Evolutionary conservation across 2,329 filamentous ascomycete species (phyloP).

Genomic region (Aspergillus glaucus): DNA sequence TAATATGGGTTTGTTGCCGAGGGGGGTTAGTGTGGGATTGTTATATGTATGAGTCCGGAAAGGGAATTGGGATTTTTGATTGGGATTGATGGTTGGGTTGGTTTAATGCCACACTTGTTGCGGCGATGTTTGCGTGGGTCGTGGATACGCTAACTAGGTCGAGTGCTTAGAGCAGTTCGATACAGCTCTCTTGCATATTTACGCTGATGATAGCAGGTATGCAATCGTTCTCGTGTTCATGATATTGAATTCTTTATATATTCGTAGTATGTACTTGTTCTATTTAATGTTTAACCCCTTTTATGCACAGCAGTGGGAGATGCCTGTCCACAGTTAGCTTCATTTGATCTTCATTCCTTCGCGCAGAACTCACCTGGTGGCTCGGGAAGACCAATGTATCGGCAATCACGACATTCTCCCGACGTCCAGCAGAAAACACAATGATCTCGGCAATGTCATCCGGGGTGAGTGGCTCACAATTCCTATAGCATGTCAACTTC

Average conservation of each 20-base stretch:
- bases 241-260: neutral
- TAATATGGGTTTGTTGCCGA: neutral
- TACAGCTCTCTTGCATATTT: too few relatives aligned
- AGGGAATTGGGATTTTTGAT: neutral
- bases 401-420: conserved; percentile 85
- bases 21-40: neutral
- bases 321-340: conserved; percentile 14
- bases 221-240: too few relatives aligned
- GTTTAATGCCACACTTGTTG: too few relatives aligned
- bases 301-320: conserved; percentile 19
- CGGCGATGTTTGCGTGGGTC: too few relatives aligned
- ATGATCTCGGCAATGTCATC: conserved; percentile 88
- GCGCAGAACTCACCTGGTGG: conserved; percentile 62
- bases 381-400: conserved; percentile 83
- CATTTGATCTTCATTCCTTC: neutral
- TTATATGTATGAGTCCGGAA: neutral
- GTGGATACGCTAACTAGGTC: too few relatives aligned
- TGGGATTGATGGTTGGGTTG: too few relatives aligned
- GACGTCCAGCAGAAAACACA: conserved; percentile 75
- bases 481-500: conserved; percentile 41
- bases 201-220: too few relatives aligned
- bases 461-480: conserved; percentile 74
- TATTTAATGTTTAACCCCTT: conserved; percentile 8
- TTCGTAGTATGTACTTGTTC: neutral
- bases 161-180: too few relatives aligned